A percentile compares a stretch with the other conserved stretches of the same genome.
Conservation (phyloP, 306 rosid species). For the Gastrolobium bilobum region DNA sequence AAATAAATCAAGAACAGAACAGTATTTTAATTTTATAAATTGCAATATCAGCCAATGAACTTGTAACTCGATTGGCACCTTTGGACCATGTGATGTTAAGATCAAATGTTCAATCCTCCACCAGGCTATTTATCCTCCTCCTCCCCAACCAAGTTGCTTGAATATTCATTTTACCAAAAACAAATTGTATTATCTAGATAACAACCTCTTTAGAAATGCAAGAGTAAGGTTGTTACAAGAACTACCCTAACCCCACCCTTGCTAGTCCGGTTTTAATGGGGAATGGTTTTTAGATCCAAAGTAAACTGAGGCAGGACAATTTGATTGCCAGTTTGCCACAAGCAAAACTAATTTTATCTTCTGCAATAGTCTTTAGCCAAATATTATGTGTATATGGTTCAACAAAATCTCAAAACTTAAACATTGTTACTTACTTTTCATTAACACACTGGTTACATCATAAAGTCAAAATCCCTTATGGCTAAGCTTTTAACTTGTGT, state of each 20-base stretch:
- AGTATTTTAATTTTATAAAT: neutral
- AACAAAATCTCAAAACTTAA: neutral
- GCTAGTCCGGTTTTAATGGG: too few relatives aligned
- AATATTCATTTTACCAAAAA: slow-evolving; percentile 5
- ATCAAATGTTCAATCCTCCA: neutral
- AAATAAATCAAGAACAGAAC: neutral
- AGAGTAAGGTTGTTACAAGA: too few relatives aligned
- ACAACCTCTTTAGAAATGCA: too few relatives aligned
- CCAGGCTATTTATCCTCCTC: neutral
- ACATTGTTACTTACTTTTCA: slow-evolving; percentile 6
- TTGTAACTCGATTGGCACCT: neutral
- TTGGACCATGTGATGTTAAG: neutral
- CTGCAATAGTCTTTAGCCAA: neutral
- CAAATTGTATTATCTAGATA: slow-evolving; percentile 2
- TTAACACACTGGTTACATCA: slow-evolving; percentile 2
- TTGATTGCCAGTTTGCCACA: slow-evolving; percentile 19
- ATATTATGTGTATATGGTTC: neutral
- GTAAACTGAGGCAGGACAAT: neutral
- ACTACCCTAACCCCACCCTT: too few relatives aligned
- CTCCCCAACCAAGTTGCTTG: neutral
- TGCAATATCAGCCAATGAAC: slow-evolving; percentile 3
- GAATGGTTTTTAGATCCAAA: neutral
- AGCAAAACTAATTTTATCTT: slow-evolving; percentile 2
- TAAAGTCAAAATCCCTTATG: neutral
- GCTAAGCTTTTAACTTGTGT: neutral